Conservation (phyloP, 2,329 filamentous ascomycete genomes). For the Chaetomium olivaceum region DNA sequence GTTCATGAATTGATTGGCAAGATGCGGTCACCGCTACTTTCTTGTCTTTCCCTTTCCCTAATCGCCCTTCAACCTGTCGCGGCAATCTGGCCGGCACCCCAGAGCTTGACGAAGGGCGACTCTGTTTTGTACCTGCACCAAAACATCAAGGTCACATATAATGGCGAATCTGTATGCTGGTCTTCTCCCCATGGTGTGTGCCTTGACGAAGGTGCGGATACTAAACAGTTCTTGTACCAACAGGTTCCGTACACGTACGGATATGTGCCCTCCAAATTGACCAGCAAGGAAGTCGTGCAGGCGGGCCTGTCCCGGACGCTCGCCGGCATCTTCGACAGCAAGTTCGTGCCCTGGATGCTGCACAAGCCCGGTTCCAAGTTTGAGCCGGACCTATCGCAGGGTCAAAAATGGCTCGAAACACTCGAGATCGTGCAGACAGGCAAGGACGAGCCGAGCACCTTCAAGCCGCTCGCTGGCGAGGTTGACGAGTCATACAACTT, state of each 20-base stretch:
- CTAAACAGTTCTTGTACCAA: conserved; percentile 40
- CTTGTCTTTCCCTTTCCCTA: conserved; percentile 43
- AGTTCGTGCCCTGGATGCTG: conserved; percentile 78
- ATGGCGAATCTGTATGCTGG: conserved; percentile 57
- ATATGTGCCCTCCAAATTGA: conserved; percentile 47
- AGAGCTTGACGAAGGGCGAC: conserved; percentile 52
- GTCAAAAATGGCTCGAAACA: conserved; percentile 55
- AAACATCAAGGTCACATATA: conserved; percentile 57
- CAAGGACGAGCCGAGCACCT: conserved; percentile 53
- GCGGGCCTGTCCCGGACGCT: conserved; percentile 61
- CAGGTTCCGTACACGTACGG: conserved; percentile 53
- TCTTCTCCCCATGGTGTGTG: conserved; percentile 38
- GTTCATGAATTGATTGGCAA: conserved; percentile 18
- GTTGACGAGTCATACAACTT: conserved; percentile 78
- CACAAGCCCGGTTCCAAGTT: conserved; percentile 62
- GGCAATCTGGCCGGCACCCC: conserved; percentile 62
- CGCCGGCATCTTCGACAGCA: conserved; percentile 64
- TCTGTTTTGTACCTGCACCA: conserved; percentile 55
- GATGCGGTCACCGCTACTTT: conserved; percentile 33
- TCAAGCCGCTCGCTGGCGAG: conserved; percentile 61
- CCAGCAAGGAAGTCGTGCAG: conserved; percentile 56
- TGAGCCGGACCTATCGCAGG: conserved; percentile 56
- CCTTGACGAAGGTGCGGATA: conserved; percentile 30
- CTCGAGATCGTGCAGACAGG: conserved; percentile 63
- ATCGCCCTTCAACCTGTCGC: conserved; percentile 44